phyloP scores from a whole-genome alignment of 371 early-diverging fungal genomes.

The Synchytrium microbalum region DNA sequence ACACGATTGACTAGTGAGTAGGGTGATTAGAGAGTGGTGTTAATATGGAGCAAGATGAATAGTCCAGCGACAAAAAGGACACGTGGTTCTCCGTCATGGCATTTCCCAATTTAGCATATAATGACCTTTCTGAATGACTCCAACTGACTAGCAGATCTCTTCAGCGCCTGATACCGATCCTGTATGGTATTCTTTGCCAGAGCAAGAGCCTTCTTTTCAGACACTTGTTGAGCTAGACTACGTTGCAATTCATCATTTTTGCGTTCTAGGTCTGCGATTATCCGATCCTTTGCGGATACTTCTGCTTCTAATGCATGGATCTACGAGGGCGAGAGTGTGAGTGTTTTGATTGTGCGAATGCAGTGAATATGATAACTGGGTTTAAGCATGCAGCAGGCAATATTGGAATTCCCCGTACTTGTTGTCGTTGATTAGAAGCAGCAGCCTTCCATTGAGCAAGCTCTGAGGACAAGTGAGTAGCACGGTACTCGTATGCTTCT shows the following conservation, averaged over 20 bases:
- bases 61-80: no score
- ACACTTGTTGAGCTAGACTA: conserved; percentile 10
- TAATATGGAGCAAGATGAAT: neutral
- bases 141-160: conserved; percentile 28
- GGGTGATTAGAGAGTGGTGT: neutral
- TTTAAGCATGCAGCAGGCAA: neutral
- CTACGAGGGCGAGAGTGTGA: conserved; percentile 8
- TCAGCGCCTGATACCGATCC: conserved; percentile 27
- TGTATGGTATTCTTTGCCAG: conserved; percentile 17
- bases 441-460: conserved; percentile 23
- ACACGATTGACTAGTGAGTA: conserved; percentile 24
- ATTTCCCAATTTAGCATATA: neutral
- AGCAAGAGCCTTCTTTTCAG: conserved; percentile 21
- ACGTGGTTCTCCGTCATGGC: neutral
- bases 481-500: conserved; percentile 24
- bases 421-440: conserved; percentile 20
- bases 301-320: conserved; percentile 21
- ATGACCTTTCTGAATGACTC: conserved; percentile 33
- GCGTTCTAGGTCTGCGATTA: conserved; percentile 21
- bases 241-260: neutral
- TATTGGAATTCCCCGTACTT: conserved; percentile 21
- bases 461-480: conserved; percentile 16
- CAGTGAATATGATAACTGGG: neutral
- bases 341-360: neutral
- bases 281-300: conserved; percentile 7